These are phyloP conservation scores for Epichloe bromicola DNA, from an alignment of 2,329 filamentous ascomycete genomes.

Conservation along the genomic window DNA sequence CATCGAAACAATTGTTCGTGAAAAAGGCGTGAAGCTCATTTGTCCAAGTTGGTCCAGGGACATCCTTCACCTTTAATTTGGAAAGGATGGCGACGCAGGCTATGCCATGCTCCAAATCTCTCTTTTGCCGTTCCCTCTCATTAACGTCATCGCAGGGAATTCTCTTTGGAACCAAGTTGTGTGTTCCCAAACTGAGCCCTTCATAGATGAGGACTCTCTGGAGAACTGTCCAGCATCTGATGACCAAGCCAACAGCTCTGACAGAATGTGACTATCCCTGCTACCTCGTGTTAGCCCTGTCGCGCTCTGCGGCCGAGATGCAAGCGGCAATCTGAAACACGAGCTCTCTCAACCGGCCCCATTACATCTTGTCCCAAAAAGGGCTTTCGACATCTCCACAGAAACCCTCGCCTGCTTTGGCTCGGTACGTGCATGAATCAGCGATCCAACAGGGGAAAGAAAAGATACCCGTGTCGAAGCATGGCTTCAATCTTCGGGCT, in stretches of 20 bases:
- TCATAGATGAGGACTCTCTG: not conserved
- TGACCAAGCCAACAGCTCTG: not conserved
- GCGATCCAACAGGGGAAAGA: not conserved
- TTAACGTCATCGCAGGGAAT: not conserved
- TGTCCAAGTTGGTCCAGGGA: not conserved
- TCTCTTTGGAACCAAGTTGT: too few relatives aligned
- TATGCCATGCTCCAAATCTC: not conserved
- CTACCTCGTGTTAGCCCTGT: constrained; percentile 7
- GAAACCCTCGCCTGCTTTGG: not conserved
- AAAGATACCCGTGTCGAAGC: not conserved
- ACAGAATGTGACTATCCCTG: constrained; percentile 4
- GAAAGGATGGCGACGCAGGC: not conserved
- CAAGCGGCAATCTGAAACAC: constrained; percentile 2
- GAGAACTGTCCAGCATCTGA: not conserved
- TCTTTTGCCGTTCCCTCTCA: not conserved
- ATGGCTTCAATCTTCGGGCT: not conserved
- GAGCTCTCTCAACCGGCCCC: not conserved
- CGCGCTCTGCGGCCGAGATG: constrained; percentile 5
- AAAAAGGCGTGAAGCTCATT: not conserved
- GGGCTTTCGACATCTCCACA: not conserved
- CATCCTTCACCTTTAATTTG: not conserved
- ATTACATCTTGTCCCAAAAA: not conserved
- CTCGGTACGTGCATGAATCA: not conserved
- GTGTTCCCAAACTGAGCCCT: not conserved
- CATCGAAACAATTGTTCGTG: not conserved